Percentiles rank a stretch among this genome's conserved stretches.
Conservation (phyloP, 176 grass and related monocot genomes). For the Pontederia crassipes region DNA sequence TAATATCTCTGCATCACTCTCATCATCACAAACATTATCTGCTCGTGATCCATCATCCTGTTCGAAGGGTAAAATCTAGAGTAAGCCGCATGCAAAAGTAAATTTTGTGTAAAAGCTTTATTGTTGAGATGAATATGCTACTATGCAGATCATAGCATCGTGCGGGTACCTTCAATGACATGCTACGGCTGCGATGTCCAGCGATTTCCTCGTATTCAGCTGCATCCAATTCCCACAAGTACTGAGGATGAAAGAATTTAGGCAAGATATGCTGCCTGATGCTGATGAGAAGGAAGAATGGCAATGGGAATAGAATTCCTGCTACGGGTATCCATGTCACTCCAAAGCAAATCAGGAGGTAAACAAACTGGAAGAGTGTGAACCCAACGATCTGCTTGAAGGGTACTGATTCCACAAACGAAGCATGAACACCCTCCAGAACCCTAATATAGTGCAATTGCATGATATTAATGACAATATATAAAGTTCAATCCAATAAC, state of each 20-base stretch:
- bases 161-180: constrained; percentile 19
- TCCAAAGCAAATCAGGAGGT: constrained; percentile 74
- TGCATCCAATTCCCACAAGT: constrained; percentile 68
- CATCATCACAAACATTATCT: constrained; percentile 23
- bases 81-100: neutral
- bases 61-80: constrained; percentile 20
- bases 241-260: constrained; percentile 50
- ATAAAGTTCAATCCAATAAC: neutral
- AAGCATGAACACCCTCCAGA: constrained; percentile 80
- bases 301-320: constrained; percentile 71
- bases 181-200: constrained; percentile 19
- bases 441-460: constrained; percentile 24
- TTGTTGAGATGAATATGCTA: neutral
- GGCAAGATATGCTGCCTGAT: constrained; percentile 71
- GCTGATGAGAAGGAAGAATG: constrained; percentile 78
- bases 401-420: constrained; percentile 61
- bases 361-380: constrained; percentile 70
- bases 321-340: constrained; percentile 89
- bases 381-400: constrained; percentile 41
- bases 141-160: neutral
- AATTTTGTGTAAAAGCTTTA: neutral
- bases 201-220: constrained; percentile 85
- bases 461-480: neutral
- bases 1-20: constrained; percentile 65
- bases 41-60: constrained; percentile 23